phyloP scores from a whole-genome alignment of 2,329 filamentous ascomycete species.

The Orbilia ellipsospora region DNA sequence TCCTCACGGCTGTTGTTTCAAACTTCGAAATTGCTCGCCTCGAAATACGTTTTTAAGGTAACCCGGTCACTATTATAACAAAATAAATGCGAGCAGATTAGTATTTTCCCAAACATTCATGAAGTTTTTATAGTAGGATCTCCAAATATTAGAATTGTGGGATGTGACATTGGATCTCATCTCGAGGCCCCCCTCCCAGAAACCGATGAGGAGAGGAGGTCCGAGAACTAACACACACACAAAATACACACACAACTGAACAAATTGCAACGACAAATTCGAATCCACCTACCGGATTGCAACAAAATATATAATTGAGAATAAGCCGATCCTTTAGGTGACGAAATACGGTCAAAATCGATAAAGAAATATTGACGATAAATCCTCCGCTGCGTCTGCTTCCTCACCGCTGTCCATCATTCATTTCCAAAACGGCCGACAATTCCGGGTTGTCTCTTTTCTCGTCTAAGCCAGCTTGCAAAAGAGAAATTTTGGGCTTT shows the following conservation, averaged over 20 bases:
- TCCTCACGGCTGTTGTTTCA: neutral
- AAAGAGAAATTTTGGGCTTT: conserved; percentile 33
- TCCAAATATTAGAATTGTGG: neutral
- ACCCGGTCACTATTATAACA: neutral
- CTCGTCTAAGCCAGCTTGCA: conserved; percentile 44
- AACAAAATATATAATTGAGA: conserved; percentile 22
- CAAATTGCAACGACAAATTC: conserved; percentile 20
- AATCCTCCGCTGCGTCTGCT: conserved; percentile 47
- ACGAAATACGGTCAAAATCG: conserved; percentile 12
- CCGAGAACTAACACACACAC: neutral
- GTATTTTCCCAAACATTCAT: conserved; percentile 16
- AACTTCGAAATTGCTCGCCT: neutral
- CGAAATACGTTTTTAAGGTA: neutral
- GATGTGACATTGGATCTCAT: conserved; percentile 11
- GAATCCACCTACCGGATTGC: conserved; percentile 14
- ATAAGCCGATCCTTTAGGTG: neutral
- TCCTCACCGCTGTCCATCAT: conserved; percentile 45
- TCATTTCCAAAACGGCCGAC: conserved; percentile 24
- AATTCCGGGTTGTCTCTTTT: conserved; percentile 40
- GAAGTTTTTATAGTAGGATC: conserved; percentile 12
- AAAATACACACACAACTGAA: conserved; percentile 35
- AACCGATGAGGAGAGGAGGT: conserved; percentile 20
- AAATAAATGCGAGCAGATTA: conserved; percentile 12
- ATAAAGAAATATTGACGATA: conserved; percentile 20
- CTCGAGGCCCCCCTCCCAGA: neutral